Conservation (phyloP, 2,329 filamentous ascomycete species). For the Lithohypha guttulata region DNA sequence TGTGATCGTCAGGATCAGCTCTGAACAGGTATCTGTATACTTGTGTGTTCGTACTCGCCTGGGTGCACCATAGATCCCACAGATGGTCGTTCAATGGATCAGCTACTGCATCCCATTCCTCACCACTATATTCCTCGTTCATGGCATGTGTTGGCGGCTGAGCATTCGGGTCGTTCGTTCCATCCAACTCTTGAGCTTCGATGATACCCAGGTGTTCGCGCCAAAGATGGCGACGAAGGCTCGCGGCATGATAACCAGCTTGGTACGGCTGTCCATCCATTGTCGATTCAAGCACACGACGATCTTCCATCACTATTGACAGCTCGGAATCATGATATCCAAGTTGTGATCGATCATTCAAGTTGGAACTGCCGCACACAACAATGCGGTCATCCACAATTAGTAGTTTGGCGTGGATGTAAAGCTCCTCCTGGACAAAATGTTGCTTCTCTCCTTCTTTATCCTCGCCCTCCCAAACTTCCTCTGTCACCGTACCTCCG, state of each 20-base stretch:
- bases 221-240: slow-evolving; percentile 75
- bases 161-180: slow-evolving; percentile 61
- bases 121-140: slow-evolving; percentile 64
- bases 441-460: slow-evolving; percentile 75
- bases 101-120: slow-evolving; percentile 55
- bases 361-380: slow-evolving; percentile 66
- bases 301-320: slow-evolving; percentile 77
- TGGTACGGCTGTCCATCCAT: slow-evolving; percentile 66
- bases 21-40: slow-evolving; percentile 76
- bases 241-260: slow-evolving; percentile 66
- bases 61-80: slow-evolving; percentile 58
- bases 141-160: slow-evolving; percentile 58
- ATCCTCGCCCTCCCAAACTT: slow-evolving; percentile 63
- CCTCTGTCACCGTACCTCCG: slow-evolving; percentile 52
- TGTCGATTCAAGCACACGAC: slow-evolving; percentile 53
- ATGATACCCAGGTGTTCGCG: slow-evolving; percentile 83
- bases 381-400: slow-evolving; percentile 75
- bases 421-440: slow-evolving; percentile 81
- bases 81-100: slow-evolving; percentile 65
- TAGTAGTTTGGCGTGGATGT: slow-evolving; percentile 78
- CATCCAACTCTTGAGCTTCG: slow-evolving; percentile 58
- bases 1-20: slow-evolving; percentile 75
- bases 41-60: slow-evolving; percentile 67
- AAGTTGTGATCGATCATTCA: slow-evolving; percentile 65
- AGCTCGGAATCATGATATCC: slow-evolving; percentile 81